Evolutionary conservation across 768 basidiomycete species (phyloP), one percentile per base, ranked within the genome.

Genomic region (Kwoniella dendrophila): DNA sequence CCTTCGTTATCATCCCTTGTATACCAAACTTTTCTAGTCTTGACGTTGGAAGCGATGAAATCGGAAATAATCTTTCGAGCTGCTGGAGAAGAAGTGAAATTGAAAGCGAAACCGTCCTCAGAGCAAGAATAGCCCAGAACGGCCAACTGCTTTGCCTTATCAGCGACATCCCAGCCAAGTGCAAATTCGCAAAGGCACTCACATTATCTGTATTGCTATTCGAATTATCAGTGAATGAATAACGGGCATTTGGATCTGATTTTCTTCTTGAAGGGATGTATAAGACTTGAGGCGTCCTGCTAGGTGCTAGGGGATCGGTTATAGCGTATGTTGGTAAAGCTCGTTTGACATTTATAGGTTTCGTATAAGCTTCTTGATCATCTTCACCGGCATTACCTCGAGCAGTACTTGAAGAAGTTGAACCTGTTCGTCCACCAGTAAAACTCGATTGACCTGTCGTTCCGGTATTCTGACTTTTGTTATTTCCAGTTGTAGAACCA

Each of bases 11-110:
- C 77, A 41, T 78, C 77, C 34, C 73, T 38, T 32, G 69, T 71
- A 50, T 74, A 78, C 77, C 77, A 78, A 0, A 71, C 72, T 32
- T 61, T 63, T 10, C 77, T 64, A 2, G 68, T 70, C 66, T 72
- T 72, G 52, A 78, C 71, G 55, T 78, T 76, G 14, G 63, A 54
- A 2, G 74, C 68, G 48, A 78, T 78, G 51, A 78, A 78, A 20
- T 76, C 74, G 16, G 68, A 64, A 3, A 78, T 70, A 40, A 76
- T 67, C 62, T 73, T 70, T 8, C 71, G 59, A 0, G 74, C 74
- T 0, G 66, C 66, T 0, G 67, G 66, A 1, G 70, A 65, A 38
- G 63, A 41, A n/a, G 67, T 64, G 44, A 78, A 74, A 36, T 74
- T 72, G 68, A 78, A 78, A 8, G 65, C 66, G 36, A 75, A 70